Evolutionary conservation across 73 alveolate genomes (phyloP).

Genomic region (Paraurostyla sp.): DNA sequence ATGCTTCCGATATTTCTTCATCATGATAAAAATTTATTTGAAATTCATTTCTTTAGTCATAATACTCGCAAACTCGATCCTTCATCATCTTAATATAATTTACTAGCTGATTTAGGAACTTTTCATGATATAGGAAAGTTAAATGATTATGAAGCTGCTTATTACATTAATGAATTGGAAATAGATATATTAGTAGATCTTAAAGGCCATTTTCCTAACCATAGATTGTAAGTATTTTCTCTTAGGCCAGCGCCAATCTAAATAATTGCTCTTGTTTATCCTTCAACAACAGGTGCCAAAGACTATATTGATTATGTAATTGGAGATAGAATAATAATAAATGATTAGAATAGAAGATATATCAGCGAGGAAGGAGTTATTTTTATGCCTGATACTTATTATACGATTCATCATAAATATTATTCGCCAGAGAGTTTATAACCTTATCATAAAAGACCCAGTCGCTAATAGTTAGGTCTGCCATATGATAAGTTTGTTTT

Average conservation of each 20-base stretch:
- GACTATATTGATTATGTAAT: background rate
- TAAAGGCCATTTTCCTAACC: background rate
- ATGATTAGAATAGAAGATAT: background rate
- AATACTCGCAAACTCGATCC: background rate
- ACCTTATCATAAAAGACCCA: background rate
- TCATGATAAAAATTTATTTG: constrained; percentile 24
- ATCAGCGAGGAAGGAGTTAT: background rate
- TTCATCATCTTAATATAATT: background rate
- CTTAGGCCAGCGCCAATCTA: background rate
- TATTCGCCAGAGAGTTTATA: background rate
- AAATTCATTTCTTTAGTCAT: background rate
- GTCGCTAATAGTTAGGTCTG: background rate
- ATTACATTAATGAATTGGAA: background rate
- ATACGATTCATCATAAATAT: background rate
- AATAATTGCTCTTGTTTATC: background rate
- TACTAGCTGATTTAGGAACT: background rate
- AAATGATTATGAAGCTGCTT: constrained; percentile 30
- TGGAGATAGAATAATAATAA: background rate
- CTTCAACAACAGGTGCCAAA: background rate
- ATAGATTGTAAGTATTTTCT: background rate
- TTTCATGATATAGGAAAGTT: background rate
- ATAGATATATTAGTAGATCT: background rate
- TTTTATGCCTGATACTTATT: background rate
- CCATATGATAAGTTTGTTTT: background rate
- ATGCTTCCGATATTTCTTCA: background rate